Evolutionary conservation across 768 basidiomycete genomes (phyloP), one percentile per base, ranked within the genome.

Genomic region (Boletus eberwhitei): DNA sequence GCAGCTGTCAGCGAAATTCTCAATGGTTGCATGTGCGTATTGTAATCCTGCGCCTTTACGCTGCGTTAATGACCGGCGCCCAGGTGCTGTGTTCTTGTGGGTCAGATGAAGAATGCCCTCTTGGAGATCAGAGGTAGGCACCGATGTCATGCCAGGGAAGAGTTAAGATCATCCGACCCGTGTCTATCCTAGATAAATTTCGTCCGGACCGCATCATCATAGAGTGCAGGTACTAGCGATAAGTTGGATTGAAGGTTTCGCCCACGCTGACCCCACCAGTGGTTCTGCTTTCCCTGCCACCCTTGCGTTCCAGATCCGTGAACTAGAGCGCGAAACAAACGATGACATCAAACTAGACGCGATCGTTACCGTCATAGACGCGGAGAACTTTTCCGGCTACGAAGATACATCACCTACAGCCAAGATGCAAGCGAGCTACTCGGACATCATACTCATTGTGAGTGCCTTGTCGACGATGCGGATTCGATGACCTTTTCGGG

Each of bases 241-340:
- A 32, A 9, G 1, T 37, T 40, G 14, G 21, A 39, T 42, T 34
- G 8, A 8, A 44, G 6, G 39, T 12, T 31, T 44, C 29, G 9
- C 49, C 24, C 22, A 46, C 16, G 49, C 42, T 60, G 51, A 56
- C 43, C 44, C 5, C 29, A 37, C 22, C 48, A 93, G 91, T 35
- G 95, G 95, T 12, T 95, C 93, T 8, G 95, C 95, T 1, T 97
- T 97, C 65, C 95, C 95, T 9, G 95, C 95, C 3, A 96, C 94
- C 1, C 78, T 98, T 34, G 95, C 94, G 0, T 93, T 96, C 64
- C 95, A 96, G 65, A 92, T 98, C 53, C 86, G 92, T 37, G 88
- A 95, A 68, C 76, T 98, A 22, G 94, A 94, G 69, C 81, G 79
- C 37, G 83, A 93, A 66, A 92, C 88, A 3, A 65, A 75, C 19